A percentile compares a stretch with the other conserved stretches of the same genome.
These are phyloP conservation scores for Hylodesmum podocarpum DNA, from an alignment of 306 rosid species.

Conservation along the genomic window DNA sequence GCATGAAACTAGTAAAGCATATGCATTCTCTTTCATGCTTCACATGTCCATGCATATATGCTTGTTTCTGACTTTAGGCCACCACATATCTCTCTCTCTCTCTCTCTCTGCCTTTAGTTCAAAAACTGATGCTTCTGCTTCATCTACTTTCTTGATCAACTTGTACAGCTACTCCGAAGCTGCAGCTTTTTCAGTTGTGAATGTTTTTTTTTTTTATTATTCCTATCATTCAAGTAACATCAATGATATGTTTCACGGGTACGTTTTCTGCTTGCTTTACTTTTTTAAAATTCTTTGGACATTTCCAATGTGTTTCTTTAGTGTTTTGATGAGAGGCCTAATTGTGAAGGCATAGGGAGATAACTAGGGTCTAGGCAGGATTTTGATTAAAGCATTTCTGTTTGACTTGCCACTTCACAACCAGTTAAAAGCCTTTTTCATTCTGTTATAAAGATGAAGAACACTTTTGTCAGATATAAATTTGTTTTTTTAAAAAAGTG, in stretches of 20 bases:
- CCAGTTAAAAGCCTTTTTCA: constrained; percentile 35
- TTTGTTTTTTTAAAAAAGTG: constrained; percentile 15
- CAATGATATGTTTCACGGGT: constrained; percentile 36
- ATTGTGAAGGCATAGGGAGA: constrained; percentile 17
- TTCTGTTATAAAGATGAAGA: constrained; percentile 45
- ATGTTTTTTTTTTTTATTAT: constrained; percentile 27
- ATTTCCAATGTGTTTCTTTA: constrained; percentile 7
- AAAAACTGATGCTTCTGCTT: constrained; percentile 37
- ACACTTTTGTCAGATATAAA: constrained; percentile 45
- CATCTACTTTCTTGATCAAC: constrained; percentile 36
- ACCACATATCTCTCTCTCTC: constrained; percentile 17
- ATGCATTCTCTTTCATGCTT: constrained; percentile 36
- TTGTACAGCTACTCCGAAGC: constrained; percentile 21
- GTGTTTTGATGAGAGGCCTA: constrained; percentile 32
- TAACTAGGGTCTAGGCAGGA: not conserved
- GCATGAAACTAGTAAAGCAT: constrained; percentile 53
- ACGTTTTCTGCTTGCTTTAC: constrained; percentile 28
- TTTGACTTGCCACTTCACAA: constrained; percentile 38
- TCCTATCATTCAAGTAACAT: constrained; percentile 36
- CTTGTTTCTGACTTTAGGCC: constrained; percentile 33
- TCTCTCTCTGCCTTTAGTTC: constrained; percentile 28
- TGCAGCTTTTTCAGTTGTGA: constrained; percentile 35
- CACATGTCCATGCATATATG: constrained; percentile 36
- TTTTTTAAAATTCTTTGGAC: constrained; percentile 6
- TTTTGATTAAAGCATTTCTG: constrained; percentile 37